Evolutionary conservation across 371 early-diverging fungal genomes (phyloP), one percentile per base, ranked within the genome.

Genomic region (Mortierella sp.): DNA sequence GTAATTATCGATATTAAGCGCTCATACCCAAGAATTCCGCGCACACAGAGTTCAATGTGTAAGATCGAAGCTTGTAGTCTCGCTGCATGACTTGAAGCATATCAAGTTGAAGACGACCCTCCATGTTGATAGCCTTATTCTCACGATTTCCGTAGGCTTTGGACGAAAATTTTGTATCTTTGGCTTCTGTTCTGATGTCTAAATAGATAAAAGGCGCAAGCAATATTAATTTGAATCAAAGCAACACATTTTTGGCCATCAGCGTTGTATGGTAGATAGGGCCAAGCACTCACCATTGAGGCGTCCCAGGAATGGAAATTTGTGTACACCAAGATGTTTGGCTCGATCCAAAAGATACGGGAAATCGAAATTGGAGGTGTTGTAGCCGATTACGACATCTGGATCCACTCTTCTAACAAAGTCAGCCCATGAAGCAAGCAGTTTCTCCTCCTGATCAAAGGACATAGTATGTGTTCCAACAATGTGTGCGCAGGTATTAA

Each of bases 371-470:
- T 97, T 96, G 80, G 92, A 92, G 29, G 95, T 97, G 85, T 99
- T 99, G 75, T 99, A 99, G n/a, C 99, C 99, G 42, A 96, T 96
- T 47, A 99, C 87, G 12, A 99, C 91, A 88, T 99, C 99, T 0
- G 99, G 99, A 82, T 99, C 99, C n/a, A 90, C 88, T 76, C 89
- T 72, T 43, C 75, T 83, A 15, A 98, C 86, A 86, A 98, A 98
- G 34, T 97, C 92, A 28, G 92, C 85, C 99, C 99, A 99, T 31
- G 86, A 87, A 23, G 84, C 76, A 61, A 99, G 86, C 76, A 99
- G 76, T 9, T 96, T 95, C 28, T 77, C 84, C 84, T 99, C 99
- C 35, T 88, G 86, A 1, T 95, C 90, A 84, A 93, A 99, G 32
- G 91, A 91, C 64, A 93, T 84, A 0, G 97, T 92, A 64, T 97